Base-by-base conservation (phyloP, 179 eudicot species). In the Carnegiea gigantea region DNA sequence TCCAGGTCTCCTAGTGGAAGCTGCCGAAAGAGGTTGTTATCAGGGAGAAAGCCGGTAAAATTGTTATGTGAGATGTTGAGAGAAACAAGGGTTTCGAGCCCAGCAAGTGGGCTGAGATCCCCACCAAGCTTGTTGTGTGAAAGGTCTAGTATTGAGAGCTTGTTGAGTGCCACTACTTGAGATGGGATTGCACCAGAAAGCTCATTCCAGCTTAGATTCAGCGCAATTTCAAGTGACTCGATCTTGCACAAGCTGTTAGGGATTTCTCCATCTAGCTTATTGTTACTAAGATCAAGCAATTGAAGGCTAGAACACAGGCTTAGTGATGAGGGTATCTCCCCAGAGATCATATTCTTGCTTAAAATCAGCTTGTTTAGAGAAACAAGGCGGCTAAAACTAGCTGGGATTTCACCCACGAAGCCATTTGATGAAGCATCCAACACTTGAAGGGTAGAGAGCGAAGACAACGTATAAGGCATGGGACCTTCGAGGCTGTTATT, bases 21-120 rank as follows among this genome's bases (percentile, higher is more conserved):
- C 75, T 85, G 87, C 46, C 84, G 84, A 75, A 91, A 91, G 54
- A 91, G 84, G 80, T 88, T 88, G 62, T 86, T 86, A 68, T 86
- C 82, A 0, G 93, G 93, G 75, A 91, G 88, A 53, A 71, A 44
- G 44, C 93, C 92, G 26, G 90, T 86, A 81, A 91, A 88, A 83
- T 89, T 85, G 78, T 91, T 91, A 72, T 89, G 84, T 0, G 93
- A 91, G 9, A 91, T 83, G 80, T 89, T 91, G 74, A 91, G 86
- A 10, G 90, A 85, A 57, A 89, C 92, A 33, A 91, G 89, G 80
- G 87, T 89, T 36, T 85, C 89, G 12, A 91, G 89, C 46, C 79
- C 81, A 24, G 78, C 62, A 49, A 89, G 85, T 10, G 83, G 82
- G 65, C 40, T 71, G 53, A 87, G 79, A 80, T 78, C 73, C 49